Base-by-base conservation (phyloP, 78 protist genomes). In the Paulinella micropora region DNA sequence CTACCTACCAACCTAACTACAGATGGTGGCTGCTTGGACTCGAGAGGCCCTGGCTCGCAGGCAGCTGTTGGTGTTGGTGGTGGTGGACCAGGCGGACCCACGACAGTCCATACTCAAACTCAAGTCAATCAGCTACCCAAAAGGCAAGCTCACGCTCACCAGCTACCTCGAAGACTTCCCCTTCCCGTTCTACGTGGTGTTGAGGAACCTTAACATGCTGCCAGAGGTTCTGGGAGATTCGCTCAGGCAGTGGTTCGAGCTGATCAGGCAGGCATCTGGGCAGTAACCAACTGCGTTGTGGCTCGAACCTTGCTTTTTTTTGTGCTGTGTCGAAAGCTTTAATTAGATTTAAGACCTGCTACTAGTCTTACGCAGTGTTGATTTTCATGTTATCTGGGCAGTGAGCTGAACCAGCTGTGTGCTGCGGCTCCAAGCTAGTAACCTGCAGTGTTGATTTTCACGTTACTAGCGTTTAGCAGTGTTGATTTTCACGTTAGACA, bases 201-300 rank as follows among this genome's bases (percentile, higher is more conserved):
- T 98, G 41, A 82, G 98, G 26, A 95, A 96, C 37, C 84, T 98
- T 79, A 69, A 39, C 0, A 39, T 87, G 79, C 92, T 98, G 77
- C 99, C 99, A 1, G 90, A 92, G 0, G 89, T 95, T 32, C 93
- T 98, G 3, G 91, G 95, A 15, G 99, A 95, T 79, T 95, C 98
- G 0, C 91, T 98, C 9, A 79, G 99, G 34, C 99, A 98, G 93
- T 98, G 98, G 98, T 87, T 98, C 69, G 98, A 97, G 77, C 86
- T 93, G 34, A n/a, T 86, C 37, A 15, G 34, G 41, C 88, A 86
- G 9, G 9, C 15, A 15, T 86, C 88, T 29, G 9, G 31, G 4
- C 9, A 86, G 28, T 67, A n/a, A n/a, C n/a, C n/a, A n/a, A n/a
- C n/a, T n/a, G n/a, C n/a, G n/a, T n/a, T n/a, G n/a, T n/a, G n/a